phyloP scores from a whole-genome alignment of 2,329 filamentous ascomycete genomes.

The Trichoderma arundinaceum region DNA sequence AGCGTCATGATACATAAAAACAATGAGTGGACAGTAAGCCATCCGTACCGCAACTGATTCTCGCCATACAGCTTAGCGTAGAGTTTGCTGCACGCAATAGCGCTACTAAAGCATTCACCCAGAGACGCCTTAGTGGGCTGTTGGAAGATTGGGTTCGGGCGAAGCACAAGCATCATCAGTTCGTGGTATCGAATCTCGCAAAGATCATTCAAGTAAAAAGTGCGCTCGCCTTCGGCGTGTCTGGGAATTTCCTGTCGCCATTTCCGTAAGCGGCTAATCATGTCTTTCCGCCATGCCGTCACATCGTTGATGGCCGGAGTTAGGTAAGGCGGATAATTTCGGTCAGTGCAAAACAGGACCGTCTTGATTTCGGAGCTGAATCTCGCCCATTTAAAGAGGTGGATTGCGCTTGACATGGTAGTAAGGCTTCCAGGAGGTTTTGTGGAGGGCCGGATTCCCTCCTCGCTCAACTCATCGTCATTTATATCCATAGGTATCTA shows the following conservation, averaged over 20 bases:
- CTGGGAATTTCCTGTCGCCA: slow-evolving; percentile 49
- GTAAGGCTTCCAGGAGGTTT: slow-evolving; percentile 6
- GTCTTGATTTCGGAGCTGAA: slow-evolving; percentile 65
- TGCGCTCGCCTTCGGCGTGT: slow-evolving; percentile 22
- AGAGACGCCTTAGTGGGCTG: slow-evolving; percentile 51
- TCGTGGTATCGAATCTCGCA: slow-evolving; percentile 56
- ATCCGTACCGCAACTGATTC: slow-evolving; percentile 54
- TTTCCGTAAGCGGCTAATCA: slow-evolving; percentile 47
- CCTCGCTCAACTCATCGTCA: slow-evolving; percentile 26
- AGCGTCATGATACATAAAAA: slow-evolving; percentile 56
- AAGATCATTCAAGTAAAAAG: slow-evolving; percentile 33
- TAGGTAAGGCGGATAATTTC: slow-evolving; percentile 53
- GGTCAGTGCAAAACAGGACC: slow-evolving; percentile 58
- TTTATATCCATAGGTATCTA: slow-evolving; percentile 28
- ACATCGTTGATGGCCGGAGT: slow-evolving; percentile 54
- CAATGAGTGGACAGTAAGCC: slow-evolving; percentile 55
- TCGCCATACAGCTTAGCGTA: slow-evolving; percentile 52
- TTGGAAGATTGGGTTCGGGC: slow-evolving; percentile 59
- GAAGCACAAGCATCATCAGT: slow-evolving; percentile 55
- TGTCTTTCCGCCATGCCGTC: slow-evolving; percentile 52
- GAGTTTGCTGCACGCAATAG: slow-evolving; percentile 48
- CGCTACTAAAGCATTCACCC: slow-evolving; percentile 50
- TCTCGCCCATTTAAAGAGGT: slow-evolving; percentile 54
- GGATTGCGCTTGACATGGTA: slow-evolving; percentile 51
- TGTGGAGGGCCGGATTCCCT: slow-evolving; percentile 3